These are phyloP conservation scores for Acorus calamus DNA, from an alignment of 106 monocot genomes.

Conservation along the genomic window DNA sequence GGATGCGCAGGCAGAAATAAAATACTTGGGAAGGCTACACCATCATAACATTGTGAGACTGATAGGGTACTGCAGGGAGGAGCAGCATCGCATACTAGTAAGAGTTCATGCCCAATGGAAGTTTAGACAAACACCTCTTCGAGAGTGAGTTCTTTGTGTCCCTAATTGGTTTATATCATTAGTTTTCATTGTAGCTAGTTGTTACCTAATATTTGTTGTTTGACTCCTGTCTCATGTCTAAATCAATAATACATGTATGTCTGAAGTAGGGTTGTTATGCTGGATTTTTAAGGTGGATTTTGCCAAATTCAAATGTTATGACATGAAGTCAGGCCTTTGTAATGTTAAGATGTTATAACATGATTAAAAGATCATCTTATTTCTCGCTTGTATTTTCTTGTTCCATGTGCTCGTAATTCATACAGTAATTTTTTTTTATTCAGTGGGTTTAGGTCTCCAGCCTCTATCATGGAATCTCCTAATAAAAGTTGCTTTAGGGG, in stretches of 20 bases:
- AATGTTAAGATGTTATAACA: too few species aligned
- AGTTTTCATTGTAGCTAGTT: neutral
- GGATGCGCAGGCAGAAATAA: constrained; percentile 61
- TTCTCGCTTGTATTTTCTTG: too few species aligned
- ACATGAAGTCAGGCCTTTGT: too few species aligned
- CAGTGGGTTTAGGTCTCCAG: constrained; percentile 77
- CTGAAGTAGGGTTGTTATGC: too few species aligned
- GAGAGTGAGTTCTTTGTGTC: constrained; percentile 42
- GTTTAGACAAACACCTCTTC: constrained; percentile 94
- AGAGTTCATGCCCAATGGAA: constrained; percentile 89
- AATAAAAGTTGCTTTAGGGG: constrained; percentile 76
- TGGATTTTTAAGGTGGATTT: too few species aligned
- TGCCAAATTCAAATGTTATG: too few species aligned
- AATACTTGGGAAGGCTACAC: constrained; percentile 68
- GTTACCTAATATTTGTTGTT: too few species aligned
- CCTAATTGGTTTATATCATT: neutral
- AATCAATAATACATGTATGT: too few species aligned
- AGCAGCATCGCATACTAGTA: constrained; percentile 84
- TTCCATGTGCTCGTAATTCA: neutral
- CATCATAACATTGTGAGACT: constrained; percentile 88
- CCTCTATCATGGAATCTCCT: constrained; percentile 90
- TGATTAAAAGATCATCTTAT: too few species aligned
- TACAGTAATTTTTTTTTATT: neutral
- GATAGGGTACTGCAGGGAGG: constrained; percentile 78
- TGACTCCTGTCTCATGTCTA: too few species aligned